Conservation (phyloP, 2,329 filamentous ascomycete species). For the Diaporthe vaccinii region DNA sequence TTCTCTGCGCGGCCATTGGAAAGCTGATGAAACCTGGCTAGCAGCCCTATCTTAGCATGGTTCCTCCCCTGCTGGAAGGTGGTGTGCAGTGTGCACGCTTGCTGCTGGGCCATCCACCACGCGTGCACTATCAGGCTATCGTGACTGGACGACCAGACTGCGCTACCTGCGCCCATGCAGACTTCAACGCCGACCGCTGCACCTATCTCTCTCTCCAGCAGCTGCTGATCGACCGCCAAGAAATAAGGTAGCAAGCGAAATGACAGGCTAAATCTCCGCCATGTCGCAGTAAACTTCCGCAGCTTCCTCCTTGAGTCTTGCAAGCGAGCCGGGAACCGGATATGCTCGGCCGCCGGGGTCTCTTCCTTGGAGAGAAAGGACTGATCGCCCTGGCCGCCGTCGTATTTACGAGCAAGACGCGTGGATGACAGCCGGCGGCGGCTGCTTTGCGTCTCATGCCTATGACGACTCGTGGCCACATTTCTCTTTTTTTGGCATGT, state of each 20-base stretch:
- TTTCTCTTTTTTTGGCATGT: slow-evolving; percentile 8
- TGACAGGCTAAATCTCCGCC: slow-evolving; percentile 26
- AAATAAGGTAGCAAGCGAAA: slow-evolving; percentile 17
- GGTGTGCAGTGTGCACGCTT: slow-evolving; percentile 10
- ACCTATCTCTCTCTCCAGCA: not conserved
- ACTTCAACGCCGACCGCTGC: not conserved
- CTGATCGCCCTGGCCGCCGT: not conserved
- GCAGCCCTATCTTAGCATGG: slow-evolving; percentile 16
- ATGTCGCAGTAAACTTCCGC: slow-evolving; percentile 6
- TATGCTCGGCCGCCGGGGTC: slow-evolving; percentile 9
- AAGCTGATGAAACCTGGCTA: not conserved
- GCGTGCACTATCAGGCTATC: not conserved
- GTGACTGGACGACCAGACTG: not conserved
- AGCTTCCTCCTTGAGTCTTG: slow-evolving; percentile 11
- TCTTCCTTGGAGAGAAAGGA: slow-evolving; percentile 3
- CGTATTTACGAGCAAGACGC: slow-evolving; percentile 16
- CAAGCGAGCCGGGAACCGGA: slow-evolving; percentile 7
- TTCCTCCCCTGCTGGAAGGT: not conserved
- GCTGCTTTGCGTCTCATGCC: not conserved
- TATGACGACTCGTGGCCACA: not conserved
- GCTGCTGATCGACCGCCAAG: slow-evolving; percentile 21
- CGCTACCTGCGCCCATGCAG: not conserved
- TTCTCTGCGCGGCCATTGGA: not conserved
- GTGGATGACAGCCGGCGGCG: not conserved
- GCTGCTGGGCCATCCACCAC: not conserved